Conservation (phyloP, 331 rosid species). For the Arachis monticola region DNA sequence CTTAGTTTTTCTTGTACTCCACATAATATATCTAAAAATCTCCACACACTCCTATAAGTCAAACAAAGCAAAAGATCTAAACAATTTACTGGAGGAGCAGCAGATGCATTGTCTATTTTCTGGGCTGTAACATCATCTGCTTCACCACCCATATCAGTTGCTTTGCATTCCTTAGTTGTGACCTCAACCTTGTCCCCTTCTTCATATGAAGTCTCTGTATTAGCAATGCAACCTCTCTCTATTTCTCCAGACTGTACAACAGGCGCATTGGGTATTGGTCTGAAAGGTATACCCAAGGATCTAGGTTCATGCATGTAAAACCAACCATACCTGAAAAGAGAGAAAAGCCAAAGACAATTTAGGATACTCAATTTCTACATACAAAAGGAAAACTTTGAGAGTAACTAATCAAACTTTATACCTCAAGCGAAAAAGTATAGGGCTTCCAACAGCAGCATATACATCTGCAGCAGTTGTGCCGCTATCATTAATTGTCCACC, state of each 20-base stretch:
- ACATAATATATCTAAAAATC: slow-evolving; percentile 27
- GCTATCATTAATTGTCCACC: slow-evolving; percentile 71
- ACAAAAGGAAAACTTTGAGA: slow-evolving; percentile 26
- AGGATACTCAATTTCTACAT: background rate
- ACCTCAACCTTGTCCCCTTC: slow-evolving; percentile 41
- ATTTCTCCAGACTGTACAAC: slow-evolving; percentile 39
- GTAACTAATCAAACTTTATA: slow-evolving; percentile 41
- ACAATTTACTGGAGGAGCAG: slow-evolving; percentile 45
- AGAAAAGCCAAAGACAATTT: slow-evolving; percentile 43
- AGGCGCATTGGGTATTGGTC: slow-evolving; percentile 37
- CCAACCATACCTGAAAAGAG: slow-evolving; percentile 84
- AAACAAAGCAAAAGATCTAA: slow-evolving; percentile 11
- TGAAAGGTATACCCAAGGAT: slow-evolving; percentile 37
- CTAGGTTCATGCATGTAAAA: slow-evolving; percentile 44
- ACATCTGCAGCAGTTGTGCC: slow-evolving; percentile 62
- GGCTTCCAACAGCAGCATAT: slow-evolving; percentile 72
- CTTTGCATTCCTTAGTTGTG: slow-evolving; percentile 38
- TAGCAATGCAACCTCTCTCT: slow-evolving; percentile 37
- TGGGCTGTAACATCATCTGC: slow-evolving; percentile 44
- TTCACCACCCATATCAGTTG: slow-evolving; percentile 42
- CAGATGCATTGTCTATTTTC: slow-evolving; percentile 38
- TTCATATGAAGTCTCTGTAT: slow-evolving; percentile 35
- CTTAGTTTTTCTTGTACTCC: slow-evolving; percentile 14
- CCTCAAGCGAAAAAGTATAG: slow-evolving; percentile 82
- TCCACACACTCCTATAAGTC: background rate